Conservation (phyloP, 495 filamentous ascomycete species). For the Hypoxylon lienhwacheense region DNA sequence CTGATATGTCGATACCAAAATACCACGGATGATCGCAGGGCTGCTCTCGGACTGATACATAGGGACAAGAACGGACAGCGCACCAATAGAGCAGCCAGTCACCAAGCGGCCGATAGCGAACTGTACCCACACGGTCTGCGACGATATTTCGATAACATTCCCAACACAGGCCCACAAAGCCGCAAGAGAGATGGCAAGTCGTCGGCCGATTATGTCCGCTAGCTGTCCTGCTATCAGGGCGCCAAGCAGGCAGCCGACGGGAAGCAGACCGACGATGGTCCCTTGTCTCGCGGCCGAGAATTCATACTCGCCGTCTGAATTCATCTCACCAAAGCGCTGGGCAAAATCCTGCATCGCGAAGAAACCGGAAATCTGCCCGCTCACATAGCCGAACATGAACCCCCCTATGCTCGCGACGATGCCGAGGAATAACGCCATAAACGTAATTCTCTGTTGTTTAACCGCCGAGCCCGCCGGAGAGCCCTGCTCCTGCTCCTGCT, state of each 20-base stretch:
- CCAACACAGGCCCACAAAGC: constrained; percentile 68
- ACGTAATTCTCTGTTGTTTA: constrained; percentile 39
- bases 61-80: constrained; percentile 69
- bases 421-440: constrained; percentile 46
- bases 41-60: constrained; percentile 75
- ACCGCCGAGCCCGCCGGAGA: constrained; percentile 1
- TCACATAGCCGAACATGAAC: constrained; percentile 79
- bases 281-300: constrained; percentile 57
- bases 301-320: constrained; percentile 35
- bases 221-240: constrained; percentile 65
- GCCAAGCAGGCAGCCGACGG: constrained; percentile 69
- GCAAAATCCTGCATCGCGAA: constrained; percentile 62
- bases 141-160: constrained; percentile 66
- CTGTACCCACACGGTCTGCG: constrained; percentile 53
- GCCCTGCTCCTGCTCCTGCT: constrained; percentile 24
- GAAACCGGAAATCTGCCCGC: constrained; percentile 57
- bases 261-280: constrained; percentile 59
- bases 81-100: constrained; percentile 70
- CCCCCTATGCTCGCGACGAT: constrained; percentile 67
- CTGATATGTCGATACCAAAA: constrained; percentile 75
- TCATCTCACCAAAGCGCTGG: constrained; percentile 49
- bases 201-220: constrained; percentile 50
- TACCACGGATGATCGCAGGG: constrained; percentile 65
- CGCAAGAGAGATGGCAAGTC: constrained; percentile 56
- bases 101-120: constrained; percentile 59